These are phyloP conservation scores for Trametes versicolor DNA, from an alignment of 1,284 basidiomycete genomes.

Conservation along the genomic window DNA sequence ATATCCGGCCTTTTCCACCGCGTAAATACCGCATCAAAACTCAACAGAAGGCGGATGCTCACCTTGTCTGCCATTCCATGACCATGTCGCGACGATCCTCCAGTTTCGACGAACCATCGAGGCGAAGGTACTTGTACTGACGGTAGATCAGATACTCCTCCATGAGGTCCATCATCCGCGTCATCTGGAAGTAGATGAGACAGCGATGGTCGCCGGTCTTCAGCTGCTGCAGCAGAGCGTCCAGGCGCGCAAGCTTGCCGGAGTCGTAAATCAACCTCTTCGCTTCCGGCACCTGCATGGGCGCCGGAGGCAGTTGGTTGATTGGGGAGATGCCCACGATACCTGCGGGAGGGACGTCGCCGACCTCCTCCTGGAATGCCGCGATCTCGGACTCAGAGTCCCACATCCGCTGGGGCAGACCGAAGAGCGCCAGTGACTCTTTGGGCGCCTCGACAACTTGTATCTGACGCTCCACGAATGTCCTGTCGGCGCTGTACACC, in stretches of 20 bases:
- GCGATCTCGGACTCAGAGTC: slow-evolving; percentile 69
- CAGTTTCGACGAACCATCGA: slow-evolving; percentile 96
- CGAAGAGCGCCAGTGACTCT: slow-evolving; percentile 85
- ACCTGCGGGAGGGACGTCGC: slow-evolving; percentile 75
- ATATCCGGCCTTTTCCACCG: slow-evolving; percentile 79
- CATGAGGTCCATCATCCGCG: slow-evolving; percentile 99
- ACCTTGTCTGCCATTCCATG: slow-evolving; percentile 99
- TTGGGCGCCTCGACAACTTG: slow-evolving; percentile 70
- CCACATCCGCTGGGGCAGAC: slow-evolving; percentile 76
- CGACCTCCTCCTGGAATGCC: slow-evolving; percentile 62
- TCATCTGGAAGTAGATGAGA: slow-evolving; percentile 99
- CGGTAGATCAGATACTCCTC: slow-evolving; percentile 99
- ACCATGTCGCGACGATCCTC: slow-evolving; percentile 99
- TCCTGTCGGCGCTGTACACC: slow-evolving; percentile 79
- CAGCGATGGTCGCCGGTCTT: slow-evolving; percentile 96
- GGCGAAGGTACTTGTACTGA: slow-evolving; percentile 96
- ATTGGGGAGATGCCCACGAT: slow-evolving; percentile 74
- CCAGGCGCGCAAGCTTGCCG: slow-evolving; percentile 93
- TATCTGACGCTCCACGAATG: slow-evolving; percentile 81
- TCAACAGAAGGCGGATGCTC: slow-evolving; percentile 38
- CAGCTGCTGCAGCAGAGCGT: slow-evolving; percentile 89
- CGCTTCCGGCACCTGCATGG: slow-evolving; percentile 95
- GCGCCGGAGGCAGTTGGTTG: slow-evolving; percentile 85
- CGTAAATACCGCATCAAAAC: background rate
- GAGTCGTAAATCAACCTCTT: slow-evolving; percentile 98